Conservation (phyloP, 2,329 filamentous ascomycete genomes). For the Fusarium annulatum region DNA sequence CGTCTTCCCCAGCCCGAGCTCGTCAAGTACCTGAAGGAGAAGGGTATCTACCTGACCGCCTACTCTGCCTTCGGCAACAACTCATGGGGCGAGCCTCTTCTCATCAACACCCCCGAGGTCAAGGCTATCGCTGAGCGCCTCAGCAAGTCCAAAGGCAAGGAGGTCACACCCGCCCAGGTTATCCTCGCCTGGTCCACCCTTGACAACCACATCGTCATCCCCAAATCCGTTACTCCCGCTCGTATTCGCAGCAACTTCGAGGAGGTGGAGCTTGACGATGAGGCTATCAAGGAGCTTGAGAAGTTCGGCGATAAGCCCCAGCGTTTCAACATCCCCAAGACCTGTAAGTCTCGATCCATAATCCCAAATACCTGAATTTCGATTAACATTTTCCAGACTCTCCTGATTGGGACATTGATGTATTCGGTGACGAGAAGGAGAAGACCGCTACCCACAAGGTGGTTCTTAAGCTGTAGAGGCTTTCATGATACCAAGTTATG, state of each 20-base stretch:
- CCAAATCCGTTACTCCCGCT: conserved; percentile 76
- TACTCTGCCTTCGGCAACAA: conserved; percentile 69
- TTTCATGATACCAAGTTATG: conserved; percentile 37
- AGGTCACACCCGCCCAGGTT: conserved; percentile 57
- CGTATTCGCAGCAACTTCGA: conserved; percentile 78
- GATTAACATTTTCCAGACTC: conserved; percentile 51
- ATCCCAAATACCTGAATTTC: too few relatives aligned
- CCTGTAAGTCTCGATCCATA: conserved; percentile 49
- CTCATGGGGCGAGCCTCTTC: conserved; percentile 57
- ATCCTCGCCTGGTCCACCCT: conserved; percentile 68
- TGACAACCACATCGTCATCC: conserved; percentile 76
- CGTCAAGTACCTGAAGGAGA: conserved; percentile 68
- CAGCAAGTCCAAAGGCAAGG: conserved; percentile 49
- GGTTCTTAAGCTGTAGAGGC: conserved; percentile 47
- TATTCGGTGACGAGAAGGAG: conserved; percentile 66
- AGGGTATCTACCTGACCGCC: conserved; percentile 74
- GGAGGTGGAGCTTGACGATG: conserved; percentile 69
- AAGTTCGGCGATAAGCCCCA: conserved; percentile 65
- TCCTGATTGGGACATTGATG: conserved; percentile 67
- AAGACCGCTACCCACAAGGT: conserved; percentile 61
- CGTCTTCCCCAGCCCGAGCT: conserved; percentile 68
- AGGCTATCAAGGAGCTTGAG: conserved; percentile 70
- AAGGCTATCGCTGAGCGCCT: conserved; percentile 65
- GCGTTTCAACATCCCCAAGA: conserved; percentile 59
- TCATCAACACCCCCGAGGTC: conserved; percentile 68